Base-by-base conservation (phyloP, 225 moss, liverwort and hornwort genomes). In the Pseudoscleropodium purum region DNA sequence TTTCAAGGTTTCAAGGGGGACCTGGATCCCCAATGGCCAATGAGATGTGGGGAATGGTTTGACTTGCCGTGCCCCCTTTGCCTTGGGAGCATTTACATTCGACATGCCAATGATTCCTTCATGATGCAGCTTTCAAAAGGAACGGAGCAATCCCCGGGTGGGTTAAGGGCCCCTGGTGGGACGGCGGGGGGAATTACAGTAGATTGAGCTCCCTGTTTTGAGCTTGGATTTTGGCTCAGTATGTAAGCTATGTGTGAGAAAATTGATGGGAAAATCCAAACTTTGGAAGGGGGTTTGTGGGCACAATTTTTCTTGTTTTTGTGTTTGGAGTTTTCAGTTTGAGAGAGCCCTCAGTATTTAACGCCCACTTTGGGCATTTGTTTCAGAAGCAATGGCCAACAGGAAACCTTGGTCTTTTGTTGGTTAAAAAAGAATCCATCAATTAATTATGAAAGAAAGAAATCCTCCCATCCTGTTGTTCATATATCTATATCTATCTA, bases 81-180 rank as follows among this genome's bases (percentile, higher is more conserved):
- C 52, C 36, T n/a, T 13, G 73, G 26, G 68, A 49, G 51, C 61
- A 54, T 68, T 91, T 85, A 62, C 43, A 43, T 60, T 41, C 61
- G 43, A 31, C 17, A 23, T 76, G 66, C 88, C 89, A 89, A 91
- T 89, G 91, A 91, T 91, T 82, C 82, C 29, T 54, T 86, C 89
- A 86, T 89, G 86, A 89, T 89, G 91, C 37, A 86, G 52, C 75
- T 88, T 82, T 8, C 59, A 21, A 59, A 51, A 59, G 59, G 8
- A 24, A 59, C 4, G 10, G 39, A n/a, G 85, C 86, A 75, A 75
- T 34, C 52, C 66, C 20, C 9, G 33, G 80, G 13, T 3, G 39
- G 5, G 36, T 16, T 30, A 18, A 7, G 4, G 70, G 1, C 8
- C 9, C 43, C 43, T 1, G 1, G 75, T 10, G n/a, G 39, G 17